Evolutionary conservation across 1,284 basidiomycete species (phyloP), one percentile per base, ranked within the genome.

Genomic region (Pterulicium gracile): DNA sequence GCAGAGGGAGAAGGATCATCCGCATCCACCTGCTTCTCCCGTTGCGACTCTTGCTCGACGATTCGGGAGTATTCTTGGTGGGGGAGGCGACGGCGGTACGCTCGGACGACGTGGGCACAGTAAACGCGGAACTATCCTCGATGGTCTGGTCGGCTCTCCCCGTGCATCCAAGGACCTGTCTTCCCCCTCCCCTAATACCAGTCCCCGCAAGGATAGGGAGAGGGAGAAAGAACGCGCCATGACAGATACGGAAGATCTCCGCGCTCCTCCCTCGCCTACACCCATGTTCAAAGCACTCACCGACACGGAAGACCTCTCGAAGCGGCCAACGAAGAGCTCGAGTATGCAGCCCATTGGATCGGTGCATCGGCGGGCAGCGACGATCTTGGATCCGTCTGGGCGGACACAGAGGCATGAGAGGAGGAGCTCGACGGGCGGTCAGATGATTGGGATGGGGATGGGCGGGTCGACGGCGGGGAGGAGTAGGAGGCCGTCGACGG

Each of bases 371-470:
- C 70, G 86, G 19, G 78, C 81, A 3, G 78, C 83, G 49, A 85
- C 90, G 5, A 72, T 88, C 24, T 59, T 87, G 14, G 88, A 90
- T 56, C 71, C 82, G 0, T 69, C 72, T 23, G 72, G 75, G 5
- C 67, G 75, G 14, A 61, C 72, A 17, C 67, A 70, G 35, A 67
- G 78, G 24, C 86, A 90, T 57, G 84, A 89, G 53, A 67, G 88
- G 53, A 67, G 89, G 52, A 86, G 84, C 56, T 86, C 81, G 55
- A 81, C 80, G 0, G 79, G 84, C 15, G 81, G 72, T 14, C 73
- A 77, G 32, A 61, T 85, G 39, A 65, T 81, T 42, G 64, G 68
- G 0, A 59, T 59, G 3, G 50, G 35, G 50, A 54, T 50, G 51
- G 59, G 58, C 36, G 75, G 73, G 13, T 77, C 77, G 3, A 77